Evolutionary conservation across 2,329 filamentous ascomycete species (phyloP).

Genomic region (Xylariomycetidae sp.): DNA sequence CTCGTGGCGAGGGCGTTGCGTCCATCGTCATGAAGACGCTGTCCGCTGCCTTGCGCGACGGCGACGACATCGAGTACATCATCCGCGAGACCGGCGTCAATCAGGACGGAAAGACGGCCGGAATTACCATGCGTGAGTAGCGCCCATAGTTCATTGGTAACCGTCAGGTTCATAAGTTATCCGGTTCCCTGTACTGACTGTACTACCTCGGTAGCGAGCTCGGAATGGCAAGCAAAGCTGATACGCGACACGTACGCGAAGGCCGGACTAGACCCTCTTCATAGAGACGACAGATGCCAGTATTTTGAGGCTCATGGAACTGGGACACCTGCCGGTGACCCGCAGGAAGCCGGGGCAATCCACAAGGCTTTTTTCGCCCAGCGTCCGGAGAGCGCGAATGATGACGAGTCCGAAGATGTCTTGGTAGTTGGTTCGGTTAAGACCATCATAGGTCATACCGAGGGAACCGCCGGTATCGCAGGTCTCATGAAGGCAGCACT

Average conservation of each 20-base stretch:
- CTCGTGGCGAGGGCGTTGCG: conserved; percentile 12
- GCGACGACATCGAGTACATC: conserved; percentile 14
- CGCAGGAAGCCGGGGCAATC: conserved; percentile 20
- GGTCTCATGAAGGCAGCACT: conserved; percentile 9
- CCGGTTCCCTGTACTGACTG: not conserved
- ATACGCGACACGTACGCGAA: conserved; percentile 7
- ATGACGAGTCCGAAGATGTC: conserved; percentile 1
- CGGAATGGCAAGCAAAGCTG: conserved; percentile 4
- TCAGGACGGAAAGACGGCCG: conserved; percentile 10
- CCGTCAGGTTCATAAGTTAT: not conserved
- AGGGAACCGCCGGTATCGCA: conserved; percentile 12
- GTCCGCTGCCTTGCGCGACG: conserved; percentile 30
- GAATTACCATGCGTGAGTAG: conserved; percentile 7
- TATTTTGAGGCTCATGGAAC: conserved; percentile 27
- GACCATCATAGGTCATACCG: conserved; percentile 12
- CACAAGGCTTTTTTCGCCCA: conserved; percentile 8
- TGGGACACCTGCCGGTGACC: conserved; percentile 22
- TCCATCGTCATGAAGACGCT: conserved; percentile 39
- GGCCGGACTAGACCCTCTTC: conserved; percentile 8
- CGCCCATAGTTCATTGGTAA: too few relatives aligned
- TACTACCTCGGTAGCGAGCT: conserved; percentile 3
- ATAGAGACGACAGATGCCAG: conserved; percentile 13
- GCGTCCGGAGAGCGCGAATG: not conserved
- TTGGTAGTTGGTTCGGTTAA: conserved; percentile 10
- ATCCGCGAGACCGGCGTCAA: conserved; percentile 14